Base-by-base conservation (phyloP, 108 stramenopile species). In the Nitzschia inconspicua region DNA sequence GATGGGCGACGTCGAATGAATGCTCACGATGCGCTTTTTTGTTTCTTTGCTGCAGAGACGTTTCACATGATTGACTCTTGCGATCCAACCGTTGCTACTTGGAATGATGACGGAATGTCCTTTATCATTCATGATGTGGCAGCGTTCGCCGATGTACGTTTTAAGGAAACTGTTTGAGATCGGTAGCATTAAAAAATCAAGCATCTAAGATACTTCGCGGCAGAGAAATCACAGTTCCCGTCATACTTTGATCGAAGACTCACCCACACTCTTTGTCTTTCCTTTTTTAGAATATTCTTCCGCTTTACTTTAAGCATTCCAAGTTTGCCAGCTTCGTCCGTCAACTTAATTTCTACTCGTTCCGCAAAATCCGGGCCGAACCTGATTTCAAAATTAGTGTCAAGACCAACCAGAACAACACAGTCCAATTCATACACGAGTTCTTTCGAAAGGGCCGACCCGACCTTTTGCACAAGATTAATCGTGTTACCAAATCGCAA, bases 231-330 rank as follows among this genome's bases (percentile, higher is more conserved):
- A 47, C 9, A 16, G 47, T 8, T 20, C 9, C 10, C 47, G 8
- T 53, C 14, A 20, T 32, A 11, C 52, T 10, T n/a, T 53, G 2
- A 32, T 31, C 11, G 52, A 53, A 13, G 13, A 14, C 13, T n/a
- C 18, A 31, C 11, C 57, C 40, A 58, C 37, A 16, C 13, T 18
- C 36, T 39, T 2, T 7, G 9, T 1, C 28, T 25, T 24, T 57
- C 19, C 36, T 11, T 11, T 3, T 40, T 8, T 50, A 68, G 28
- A 72, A 75, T 11, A 46, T 86, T 16, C 79, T 94, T 3, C 92
- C 92, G 27, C 70, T 82, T 46, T 94, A 76, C 41, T 94, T 94
- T 82, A 94, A 94, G 66, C 92, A 94, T 64, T 82, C 80, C 47
- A 94, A 94, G 74, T 91, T 88, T 63, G 51, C 72, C 5, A 78